Percentiles rank a stretch among this genome's conserved stretches.
Conservation (phyloP, 345 rosid genomes). For the Rhodomyrtus tomentosa region DNA sequence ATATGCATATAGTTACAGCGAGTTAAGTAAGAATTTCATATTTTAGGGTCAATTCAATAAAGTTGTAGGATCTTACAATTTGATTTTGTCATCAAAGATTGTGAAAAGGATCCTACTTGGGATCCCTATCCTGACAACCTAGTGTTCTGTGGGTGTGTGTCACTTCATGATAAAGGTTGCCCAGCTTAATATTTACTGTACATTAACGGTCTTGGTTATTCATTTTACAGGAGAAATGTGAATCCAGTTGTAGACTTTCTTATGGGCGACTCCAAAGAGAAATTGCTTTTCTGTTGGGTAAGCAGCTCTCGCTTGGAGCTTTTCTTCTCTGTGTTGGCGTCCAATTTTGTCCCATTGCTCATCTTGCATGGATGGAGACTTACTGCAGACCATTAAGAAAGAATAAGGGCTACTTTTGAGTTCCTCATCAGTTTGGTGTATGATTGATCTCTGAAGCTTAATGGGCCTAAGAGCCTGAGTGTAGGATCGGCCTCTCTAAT, state of each 20-base stretch:
- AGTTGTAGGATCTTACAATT: background rate
- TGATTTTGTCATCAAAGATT: background rate
- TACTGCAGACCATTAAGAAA: background rate
- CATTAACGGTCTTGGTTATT: background rate
- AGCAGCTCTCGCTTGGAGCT: background rate
- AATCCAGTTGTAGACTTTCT: conserved; percentile 17
- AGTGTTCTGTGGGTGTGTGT: background rate
- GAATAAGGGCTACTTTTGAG: background rate
- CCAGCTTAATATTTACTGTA: background rate
- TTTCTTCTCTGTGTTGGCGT: background rate
- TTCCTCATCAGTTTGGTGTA: background rate
- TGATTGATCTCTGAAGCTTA: background rate
- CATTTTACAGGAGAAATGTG: conserved; percentile 32
- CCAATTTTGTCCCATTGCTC: background rate
- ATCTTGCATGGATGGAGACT: background rate
- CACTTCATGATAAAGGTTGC: background rate
- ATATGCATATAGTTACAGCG: background rate
- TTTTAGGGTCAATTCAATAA: background rate
- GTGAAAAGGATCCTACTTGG: background rate
- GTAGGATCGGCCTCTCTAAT: background rate
- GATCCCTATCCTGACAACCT: background rate
- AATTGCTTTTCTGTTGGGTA: conserved; percentile 57
- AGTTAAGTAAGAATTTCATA: background rate
- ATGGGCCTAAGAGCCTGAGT: background rate
- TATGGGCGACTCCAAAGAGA: conserved; percentile 19